These are phyloP conservation scores for Cladosporium cucumerinum DNA, from an alignment of 2,329 filamentous ascomycete genomes.

Conservation along the genomic window DNA sequence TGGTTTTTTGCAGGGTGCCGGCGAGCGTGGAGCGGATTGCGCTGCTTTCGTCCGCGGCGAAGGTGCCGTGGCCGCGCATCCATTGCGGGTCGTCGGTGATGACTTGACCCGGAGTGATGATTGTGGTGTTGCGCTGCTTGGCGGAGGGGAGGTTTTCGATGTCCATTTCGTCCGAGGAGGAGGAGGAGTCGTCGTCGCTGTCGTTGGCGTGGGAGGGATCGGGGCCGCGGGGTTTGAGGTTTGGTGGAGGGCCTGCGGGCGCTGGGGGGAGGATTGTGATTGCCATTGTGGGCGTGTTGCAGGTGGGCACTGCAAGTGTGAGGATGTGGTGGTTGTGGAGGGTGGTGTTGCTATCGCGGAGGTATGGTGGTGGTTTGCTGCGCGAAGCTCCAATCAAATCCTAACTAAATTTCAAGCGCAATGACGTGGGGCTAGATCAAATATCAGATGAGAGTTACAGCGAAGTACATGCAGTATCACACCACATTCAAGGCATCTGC, in stretches of 20 bases:
- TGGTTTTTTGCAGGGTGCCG: slow-evolving; percentile 86
- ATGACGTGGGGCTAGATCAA: slow-evolving; percentile 4
- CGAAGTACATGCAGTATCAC: background rate
- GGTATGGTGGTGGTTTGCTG: background rate
- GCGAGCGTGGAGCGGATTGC: slow-evolving; percentile 87
- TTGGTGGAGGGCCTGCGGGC: slow-evolving; percentile 33
- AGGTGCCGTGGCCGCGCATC: slow-evolving; percentile 97
- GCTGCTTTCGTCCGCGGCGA: slow-evolving; percentile 59
- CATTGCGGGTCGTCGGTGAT: slow-evolving; percentile 92
- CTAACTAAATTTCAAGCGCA: slow-evolving; percentile 13
- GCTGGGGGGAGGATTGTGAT: slow-evolving; percentile 58
- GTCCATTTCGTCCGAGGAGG: slow-evolving; percentile 34
- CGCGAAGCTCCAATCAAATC: slow-evolving; percentile 7
- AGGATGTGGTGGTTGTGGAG: background rate
- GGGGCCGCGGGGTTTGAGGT: slow-evolving; percentile 23
- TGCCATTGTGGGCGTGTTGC: slow-evolving; percentile 45
- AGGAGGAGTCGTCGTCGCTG: slow-evolving; percentile 29
- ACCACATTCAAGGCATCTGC: background rate
- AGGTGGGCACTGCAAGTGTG: background rate
- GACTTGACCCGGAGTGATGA: slow-evolving; percentile 84
- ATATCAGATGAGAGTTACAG: background rate
- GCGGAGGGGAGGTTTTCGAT: slow-evolving; percentile 50
- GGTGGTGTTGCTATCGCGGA: background rate
- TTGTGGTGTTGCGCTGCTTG: slow-evolving; percentile 37
- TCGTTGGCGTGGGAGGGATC: slow-evolving; percentile 34